Evolutionary conservation across 805 yeast genomes (phyloP), one percentile per base, ranked within the genome.

Genomic region (Suhomyces prunicola): DNA sequence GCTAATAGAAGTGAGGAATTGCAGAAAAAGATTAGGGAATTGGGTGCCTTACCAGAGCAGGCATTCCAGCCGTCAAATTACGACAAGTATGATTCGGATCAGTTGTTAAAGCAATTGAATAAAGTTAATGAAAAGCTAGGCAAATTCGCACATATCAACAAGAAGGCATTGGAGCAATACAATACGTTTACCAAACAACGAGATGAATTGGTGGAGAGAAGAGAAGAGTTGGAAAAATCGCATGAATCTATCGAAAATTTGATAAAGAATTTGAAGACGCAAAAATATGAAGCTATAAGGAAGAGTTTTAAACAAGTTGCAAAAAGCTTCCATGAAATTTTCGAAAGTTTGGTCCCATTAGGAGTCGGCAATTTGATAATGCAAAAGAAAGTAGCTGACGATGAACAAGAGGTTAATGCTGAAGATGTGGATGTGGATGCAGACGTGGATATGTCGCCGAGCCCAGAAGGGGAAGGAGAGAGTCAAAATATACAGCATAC

Each of bases 31-130:
- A 85, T 91, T 29, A 78, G 92, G 55, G 96, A 88, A 42, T 71
- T 92, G 41, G 97, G 97, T n/a, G 88, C 88, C 3, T 73, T 93
- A 15, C 93, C 97, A 0, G 97, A 91, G 61, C 91, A 88, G 50
- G 91, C 94, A 0, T 84, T 89, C 58, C 77, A 76, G 12, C 56
- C 54, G 26, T 54, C 63, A 2, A 64, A 70, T 1, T 82, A 76
- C 60, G 78, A 76, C 35, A 66, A 70, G 35, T 60, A 72, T 17
- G 64, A 72, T 2, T 82, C 90, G 9, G 83, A 81, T 39, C 75
- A 78, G 6, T 67, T 92, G 31, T 67, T 88, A 47, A 61, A 67
- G 13, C 72, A 78, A 50, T 74, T 90, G 54, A 84, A 81, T 49
- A 69, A 69, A 26, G 79, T 83, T 6, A 82, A 85, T 42, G 81